phyloP scores from a whole-genome alignment of 2,329 filamentous ascomycete species.

The Chrysoporthe austroafricana region DNA sequence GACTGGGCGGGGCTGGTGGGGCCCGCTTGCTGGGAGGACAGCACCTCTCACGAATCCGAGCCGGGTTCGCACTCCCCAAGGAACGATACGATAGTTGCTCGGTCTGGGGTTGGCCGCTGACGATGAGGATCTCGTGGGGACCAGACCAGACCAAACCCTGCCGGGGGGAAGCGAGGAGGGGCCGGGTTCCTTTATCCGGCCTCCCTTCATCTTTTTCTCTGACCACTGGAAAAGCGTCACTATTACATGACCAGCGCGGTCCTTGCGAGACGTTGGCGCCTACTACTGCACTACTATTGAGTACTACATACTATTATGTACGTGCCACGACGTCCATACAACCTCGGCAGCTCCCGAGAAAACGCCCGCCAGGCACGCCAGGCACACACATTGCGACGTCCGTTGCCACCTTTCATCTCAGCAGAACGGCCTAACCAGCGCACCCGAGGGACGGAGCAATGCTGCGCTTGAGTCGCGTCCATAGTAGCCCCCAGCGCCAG shows the following conservation, averaged over 20 bases:
- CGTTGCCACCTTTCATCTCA: not conserved
- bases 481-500: too few relatives aligned
- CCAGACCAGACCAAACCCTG: not conserved
- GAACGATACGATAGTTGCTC: not conserved
- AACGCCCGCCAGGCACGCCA: too few relatives aligned
- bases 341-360: constrained; percentile 11
- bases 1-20: not conserved
- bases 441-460: not conserved
- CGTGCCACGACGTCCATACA: not conserved
- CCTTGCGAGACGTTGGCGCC: too few relatives aligned
- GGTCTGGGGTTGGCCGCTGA: not conserved
- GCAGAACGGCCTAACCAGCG: not conserved
- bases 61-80: too few relatives aligned
- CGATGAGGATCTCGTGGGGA: constrained; percentile 1
- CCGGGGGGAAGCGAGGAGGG: too few relatives aligned
- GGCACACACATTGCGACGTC: too few relatives aligned
- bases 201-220: not conserved
- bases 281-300: too few relatives aligned
- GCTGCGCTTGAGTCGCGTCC: not conserved
- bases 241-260: not conserved
- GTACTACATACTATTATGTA: too few relatives aligned
- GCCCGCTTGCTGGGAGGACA: not conserved
- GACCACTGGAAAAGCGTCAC: not conserved
- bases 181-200: too few relatives aligned
- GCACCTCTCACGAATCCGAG: not conserved